A percentile compares a stretch with the other conserved stretches of the same genome.
phyloP scores from a whole-genome alignment of 2,329 filamentous ascomycete species.

The Talaromyces sp. region DNA sequence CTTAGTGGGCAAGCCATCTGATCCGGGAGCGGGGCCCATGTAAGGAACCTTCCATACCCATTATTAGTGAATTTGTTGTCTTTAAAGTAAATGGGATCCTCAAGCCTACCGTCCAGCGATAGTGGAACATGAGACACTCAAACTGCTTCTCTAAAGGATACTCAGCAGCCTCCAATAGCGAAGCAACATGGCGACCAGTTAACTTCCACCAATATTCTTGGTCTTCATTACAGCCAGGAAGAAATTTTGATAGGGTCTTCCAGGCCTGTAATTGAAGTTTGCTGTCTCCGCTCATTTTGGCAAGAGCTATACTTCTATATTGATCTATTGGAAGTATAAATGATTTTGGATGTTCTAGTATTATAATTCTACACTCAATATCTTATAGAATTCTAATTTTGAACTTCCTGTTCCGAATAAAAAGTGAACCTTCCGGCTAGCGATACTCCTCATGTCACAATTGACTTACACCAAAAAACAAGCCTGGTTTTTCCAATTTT shows the following conservation, averaged over 20 bases:
- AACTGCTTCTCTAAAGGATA: not conserved
- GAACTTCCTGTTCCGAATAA: not conserved
- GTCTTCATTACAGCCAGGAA: not conserved
- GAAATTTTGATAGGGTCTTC: not conserved
- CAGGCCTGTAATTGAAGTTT: not conserved
- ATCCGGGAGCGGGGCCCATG: not conserved
- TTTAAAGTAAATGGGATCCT: not conserved
- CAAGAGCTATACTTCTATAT: not conserved
- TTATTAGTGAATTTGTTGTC: not conserved
- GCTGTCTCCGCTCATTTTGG: not conserved
- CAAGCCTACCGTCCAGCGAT: not conserved
- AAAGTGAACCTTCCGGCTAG: not conserved
- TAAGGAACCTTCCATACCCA: not conserved
- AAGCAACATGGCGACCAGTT: not conserved
- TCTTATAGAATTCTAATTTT: not conserved
- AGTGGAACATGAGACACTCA: not conserved
- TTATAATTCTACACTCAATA: not conserved
- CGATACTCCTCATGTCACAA: not conserved
- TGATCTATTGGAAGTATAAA: not conserved
- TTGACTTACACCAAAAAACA: not conserved
- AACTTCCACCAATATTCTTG: constrained; percentile 1
- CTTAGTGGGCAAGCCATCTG: not conserved
- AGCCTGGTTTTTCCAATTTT: not conserved
- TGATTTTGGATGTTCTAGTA: not conserved
- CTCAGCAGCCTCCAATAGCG: not conserved